phyloP scores from a whole-genome alignment of 768 basidiomycete genomes.

The Krasilnikovozyma curviuscula region DNA sequence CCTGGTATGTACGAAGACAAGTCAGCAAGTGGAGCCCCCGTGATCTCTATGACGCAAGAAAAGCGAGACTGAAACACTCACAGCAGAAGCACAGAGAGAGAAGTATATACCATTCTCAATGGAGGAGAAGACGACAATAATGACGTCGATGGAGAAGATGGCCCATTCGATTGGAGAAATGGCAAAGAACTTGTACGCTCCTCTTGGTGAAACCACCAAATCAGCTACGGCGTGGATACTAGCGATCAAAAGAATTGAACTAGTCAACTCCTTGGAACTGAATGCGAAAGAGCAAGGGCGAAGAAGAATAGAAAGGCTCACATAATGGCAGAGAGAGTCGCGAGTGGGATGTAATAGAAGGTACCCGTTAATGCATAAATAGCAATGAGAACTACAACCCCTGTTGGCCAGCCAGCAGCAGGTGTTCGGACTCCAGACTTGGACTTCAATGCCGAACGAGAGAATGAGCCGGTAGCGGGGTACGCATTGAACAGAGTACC shows the following conservation, averaged over 20 bases:
- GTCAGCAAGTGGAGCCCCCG: no score
- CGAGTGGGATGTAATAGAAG: slow-evolving; percentile 41
- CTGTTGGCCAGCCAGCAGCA: slow-evolving; percentile 62
- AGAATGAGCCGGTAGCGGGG: slow-evolving; percentile 94
- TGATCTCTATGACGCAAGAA: no score
- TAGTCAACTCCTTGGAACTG: no score
- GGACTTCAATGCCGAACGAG: slow-evolving; percentile 79
- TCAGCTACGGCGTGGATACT: slow-evolving; percentile 29
- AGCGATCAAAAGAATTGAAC: no score
- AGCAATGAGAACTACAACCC: slow-evolving; percentile 74
- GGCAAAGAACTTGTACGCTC: slow-evolving; percentile 79
- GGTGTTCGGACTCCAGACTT: slow-evolving; percentile 94
- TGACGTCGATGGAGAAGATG: slow-evolving; percentile 20
- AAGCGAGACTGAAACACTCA: no score
- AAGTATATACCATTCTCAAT: slow-evolving; percentile 42
- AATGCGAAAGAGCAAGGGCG: no score
- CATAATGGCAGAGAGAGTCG: slow-evolving; percentile 71
- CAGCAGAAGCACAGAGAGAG: slow-evolving; percentile 59
- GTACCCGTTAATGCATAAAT: slow-evolving; percentile 83
- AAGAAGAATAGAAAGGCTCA: no score
- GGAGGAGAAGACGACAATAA: slow-evolving; percentile 62
- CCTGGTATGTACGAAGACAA: no score
- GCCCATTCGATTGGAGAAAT: slow-evolving; percentile 68
- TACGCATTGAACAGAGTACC: slow-evolving; percentile 80
- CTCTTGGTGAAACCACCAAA: slow-evolving; percentile 59